Base-by-base conservation (phyloP, 73 alveolate species). In the Uronychia setigera region DNA sequence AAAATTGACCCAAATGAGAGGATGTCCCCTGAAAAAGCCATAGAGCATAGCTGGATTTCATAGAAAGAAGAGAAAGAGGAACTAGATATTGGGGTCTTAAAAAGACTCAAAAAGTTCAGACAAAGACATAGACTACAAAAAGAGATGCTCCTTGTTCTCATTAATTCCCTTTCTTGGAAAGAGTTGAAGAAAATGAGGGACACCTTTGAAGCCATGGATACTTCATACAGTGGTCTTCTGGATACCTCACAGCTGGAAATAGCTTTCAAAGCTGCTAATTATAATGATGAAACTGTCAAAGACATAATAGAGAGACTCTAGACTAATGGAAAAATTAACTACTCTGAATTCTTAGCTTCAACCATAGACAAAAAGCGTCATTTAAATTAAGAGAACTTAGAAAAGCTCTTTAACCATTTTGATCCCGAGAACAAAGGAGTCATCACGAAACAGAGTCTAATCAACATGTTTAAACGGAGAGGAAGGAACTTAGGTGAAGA, bases 1-100 rank as follows among this genome's bases (percentile, higher is more conserved):
- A 58, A 58, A 1, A 29, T 29, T 19, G 87, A 89, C 60, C 81
- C 88, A 1, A 60, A 29, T 31, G 25, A 60, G 33, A 59, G 95
- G 58, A 59, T 84, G 82, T 79, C 95, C 0, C 92, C 92, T 1
- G 5, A 34, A 13, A 79, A 78, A 57, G 85, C 92, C 9, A 31
- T 89, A 1, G 25, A 60, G 26, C 95, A 89, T 80, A 80, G 80
- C 29, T 89, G 94, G 94, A 32, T 88, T 28, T 35, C 46, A 27
- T 31, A 33, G 27, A 33, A 25, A 13, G 57, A 25, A 11, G 85
- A 59, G 33, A 0, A 29, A 1, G 30, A 26, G 28, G 26, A 59
- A 30, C 58, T 81, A 19, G 77, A 78, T 28, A 1, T 13, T 1
- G 74, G 33, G 5, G 85, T 78, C 27, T 11, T 78, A 1, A 26